These are phyloP conservation scores for Candida xiaguanensis DNA, from an alignment of 805 yeast genomes.

Conservation along the genomic window DNA sequence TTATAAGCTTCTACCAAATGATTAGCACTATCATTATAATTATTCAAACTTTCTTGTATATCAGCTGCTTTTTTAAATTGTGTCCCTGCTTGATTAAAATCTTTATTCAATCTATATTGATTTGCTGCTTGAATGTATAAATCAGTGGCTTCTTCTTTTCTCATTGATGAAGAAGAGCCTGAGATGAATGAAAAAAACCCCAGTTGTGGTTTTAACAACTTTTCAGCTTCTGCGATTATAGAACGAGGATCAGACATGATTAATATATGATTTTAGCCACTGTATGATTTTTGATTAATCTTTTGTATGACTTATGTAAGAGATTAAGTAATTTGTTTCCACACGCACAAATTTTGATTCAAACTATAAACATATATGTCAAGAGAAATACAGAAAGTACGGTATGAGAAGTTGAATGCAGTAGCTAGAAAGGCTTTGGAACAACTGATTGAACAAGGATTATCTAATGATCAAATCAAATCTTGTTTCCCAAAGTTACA, in stretches of 20 bases:
- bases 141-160: constrained; percentile 91
- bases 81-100: constrained; percentile 70
- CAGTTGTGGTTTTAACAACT: constrained; percentile 51
- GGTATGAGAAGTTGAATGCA: constrained; percentile 47
- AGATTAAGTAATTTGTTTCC: not conserved
- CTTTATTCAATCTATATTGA: constrained; percentile 71
- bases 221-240: constrained; percentile 42
- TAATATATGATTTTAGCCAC: not conserved
- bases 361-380: not conserved
- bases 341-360: not conserved
- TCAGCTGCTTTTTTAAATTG: constrained; percentile 85
- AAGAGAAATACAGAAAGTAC: constrained; percentile 18
- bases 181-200: constrained; percentile 67
- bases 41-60: constrained; percentile 67
- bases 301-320: not conserved
- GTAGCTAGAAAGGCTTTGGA: constrained; percentile 53
- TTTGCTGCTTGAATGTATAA: constrained; percentile 92
- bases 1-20: constrained; percentile 88
- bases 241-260: constrained; percentile 43
- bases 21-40: constrained; percentile 88
- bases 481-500: constrained; percentile 56
- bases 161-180: constrained; percentile 57
- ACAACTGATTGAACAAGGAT: constrained; percentile 46
- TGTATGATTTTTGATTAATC: not conserved
- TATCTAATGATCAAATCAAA: constrained; percentile 47